These are phyloP conservation scores for Prunus yedoensis DNA, from an alignment of 331 rosid genomes.

Conservation along the genomic window DNA sequence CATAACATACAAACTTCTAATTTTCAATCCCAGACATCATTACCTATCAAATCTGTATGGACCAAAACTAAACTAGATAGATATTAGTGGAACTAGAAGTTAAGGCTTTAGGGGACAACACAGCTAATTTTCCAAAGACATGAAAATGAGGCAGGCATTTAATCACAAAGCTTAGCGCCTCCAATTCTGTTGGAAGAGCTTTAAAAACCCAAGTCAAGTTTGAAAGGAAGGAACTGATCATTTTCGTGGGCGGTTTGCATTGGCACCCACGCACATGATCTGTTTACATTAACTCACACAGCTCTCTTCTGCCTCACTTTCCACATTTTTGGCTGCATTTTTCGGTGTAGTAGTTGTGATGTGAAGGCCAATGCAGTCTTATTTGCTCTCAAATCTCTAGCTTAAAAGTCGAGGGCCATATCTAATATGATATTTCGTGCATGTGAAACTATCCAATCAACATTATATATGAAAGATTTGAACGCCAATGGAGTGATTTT, in stretches of 20 bases:
- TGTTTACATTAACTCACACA: conserved; percentile 10
- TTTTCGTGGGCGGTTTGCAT: conserved; percentile 22
- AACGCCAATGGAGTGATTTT: background rate
- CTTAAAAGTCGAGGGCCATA: background rate
- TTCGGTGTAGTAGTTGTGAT: conserved; percentile 21
- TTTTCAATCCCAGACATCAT: background rate
- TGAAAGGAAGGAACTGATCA: background rate
- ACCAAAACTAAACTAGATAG: background rate
- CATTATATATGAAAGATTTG: background rate
- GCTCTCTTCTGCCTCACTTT: background rate
- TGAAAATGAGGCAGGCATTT: background rate
- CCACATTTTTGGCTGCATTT: background rate
- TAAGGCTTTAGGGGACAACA: background rate
- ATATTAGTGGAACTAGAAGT: background rate
- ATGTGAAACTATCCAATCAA: background rate
- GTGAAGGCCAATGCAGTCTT: background rate
- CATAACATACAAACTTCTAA: background rate
- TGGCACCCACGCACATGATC: conserved; percentile 1
- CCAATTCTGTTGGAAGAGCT: conserved; percentile 39
- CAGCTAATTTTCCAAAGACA: background rate
- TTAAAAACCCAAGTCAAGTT: background rate
- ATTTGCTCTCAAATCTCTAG: background rate
- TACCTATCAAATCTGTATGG: background rate
- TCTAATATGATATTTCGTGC: background rate
- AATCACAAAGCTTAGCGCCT: conserved; percentile 30